Evolutionary conservation across 345 rosid species (phyloP).

Genomic region (Eutrema japonicum): DNA sequence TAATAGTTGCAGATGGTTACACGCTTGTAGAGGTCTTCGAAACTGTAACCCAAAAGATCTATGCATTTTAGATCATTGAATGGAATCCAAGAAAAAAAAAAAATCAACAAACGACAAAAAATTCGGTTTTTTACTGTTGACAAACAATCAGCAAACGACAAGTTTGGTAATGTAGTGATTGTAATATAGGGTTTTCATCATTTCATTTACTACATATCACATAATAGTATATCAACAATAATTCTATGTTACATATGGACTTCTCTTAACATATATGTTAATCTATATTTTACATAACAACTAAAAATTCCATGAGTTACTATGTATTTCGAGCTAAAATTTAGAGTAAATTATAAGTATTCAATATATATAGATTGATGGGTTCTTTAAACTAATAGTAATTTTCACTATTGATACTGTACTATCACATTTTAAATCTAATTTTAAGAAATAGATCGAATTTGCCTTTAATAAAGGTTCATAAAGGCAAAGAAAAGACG

Average conservation of each 20-base stretch:
- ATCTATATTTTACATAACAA: not conserved
- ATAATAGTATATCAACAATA: not conserved
- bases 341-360: not conserved
- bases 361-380: too few species aligned
- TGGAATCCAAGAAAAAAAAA: slow-evolving; percentile 37
- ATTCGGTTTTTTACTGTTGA: slow-evolving; percentile 13
- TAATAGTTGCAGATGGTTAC: slow-evolving; percentile 43
- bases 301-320: not conserved
- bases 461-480: too few species aligned
- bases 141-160: not conserved
- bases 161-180: slow-evolving; percentile 2
- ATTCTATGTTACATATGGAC: not conserved
- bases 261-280: not conserved
- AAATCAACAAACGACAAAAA: slow-evolving; percentile 38
- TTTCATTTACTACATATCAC: slow-evolving; percentile 2
- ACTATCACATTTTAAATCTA: not conserved
- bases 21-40: slow-evolving; percentile 48
- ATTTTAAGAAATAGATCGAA: too few species aligned
- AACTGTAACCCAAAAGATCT: slow-evolving; percentile 43
- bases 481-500: too few species aligned
- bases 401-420: not conserved
- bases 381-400: not conserved
- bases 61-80: slow-evolving; percentile 42
- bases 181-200: slow-evolving; percentile 13
- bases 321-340: too few species aligned